Evolutionary conservation across 1,284 basidiomycete genomes (phyloP).

Genomic region (Quambalaria eucalypti): DNA sequence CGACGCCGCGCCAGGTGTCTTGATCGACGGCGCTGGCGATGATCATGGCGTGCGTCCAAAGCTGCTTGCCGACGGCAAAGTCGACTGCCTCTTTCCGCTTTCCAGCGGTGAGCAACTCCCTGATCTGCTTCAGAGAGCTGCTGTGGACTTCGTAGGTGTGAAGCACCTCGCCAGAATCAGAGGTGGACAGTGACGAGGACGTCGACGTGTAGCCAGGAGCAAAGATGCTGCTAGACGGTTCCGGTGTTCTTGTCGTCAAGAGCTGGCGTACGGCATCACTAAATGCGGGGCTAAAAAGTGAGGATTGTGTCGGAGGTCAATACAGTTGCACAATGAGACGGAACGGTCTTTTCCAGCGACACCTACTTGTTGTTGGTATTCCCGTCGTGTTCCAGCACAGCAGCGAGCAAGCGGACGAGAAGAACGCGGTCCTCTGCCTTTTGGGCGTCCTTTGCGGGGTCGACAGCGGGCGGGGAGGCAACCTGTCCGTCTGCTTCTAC

Average conservation of each 20-base stretch:
- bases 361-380: too few relatives aligned
- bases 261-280: constrained; percentile 18
- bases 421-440: constrained; percentile 37
- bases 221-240: neutral
- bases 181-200: neutral
- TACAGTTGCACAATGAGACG: too few relatives aligned
- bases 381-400: constrained; percentile 41
- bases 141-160: constrained; percentile 29
- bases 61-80: constrained; percentile 72
- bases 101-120: constrained; percentile 53
- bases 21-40: constrained; percentile 88
- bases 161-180: constrained; percentile 7
- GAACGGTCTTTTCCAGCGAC: too few relatives aligned
- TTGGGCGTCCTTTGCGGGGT: constrained; percentile 7
- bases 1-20: constrained; percentile 83
- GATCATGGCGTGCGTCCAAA: constrained; percentile 94
- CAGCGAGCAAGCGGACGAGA: constrained; percentile 28
- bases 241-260: constrained; percentile 12
- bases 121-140: constrained; percentile 32
- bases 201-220: neutral
- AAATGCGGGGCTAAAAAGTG: too few relatives aligned
- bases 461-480: neutral
- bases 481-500: neutral
- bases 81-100: constrained; percentile 78
- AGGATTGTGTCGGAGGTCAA: too few relatives aligned